Evolutionary conservation across 176 grass and related monocot species (phyloP).

Genomic region (Musa acuminata): DNA sequence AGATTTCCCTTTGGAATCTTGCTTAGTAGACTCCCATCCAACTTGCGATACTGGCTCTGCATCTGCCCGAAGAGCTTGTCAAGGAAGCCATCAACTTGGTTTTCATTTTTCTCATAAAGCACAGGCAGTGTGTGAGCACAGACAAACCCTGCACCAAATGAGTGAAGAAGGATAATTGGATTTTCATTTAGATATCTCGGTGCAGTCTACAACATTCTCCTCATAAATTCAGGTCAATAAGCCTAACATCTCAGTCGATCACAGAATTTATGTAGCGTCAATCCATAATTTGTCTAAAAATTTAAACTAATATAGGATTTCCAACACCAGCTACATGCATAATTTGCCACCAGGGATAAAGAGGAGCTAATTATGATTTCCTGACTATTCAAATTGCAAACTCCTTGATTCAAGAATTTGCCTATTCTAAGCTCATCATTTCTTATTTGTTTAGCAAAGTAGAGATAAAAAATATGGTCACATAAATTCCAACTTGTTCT

Average conservation of each 20-base stretch:
- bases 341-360: no score
- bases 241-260: no score
- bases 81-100: conserved; percentile 65
- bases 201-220: not conserved
- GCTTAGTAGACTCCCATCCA: conserved; percentile 43
- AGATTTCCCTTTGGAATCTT: conserved; percentile 49
- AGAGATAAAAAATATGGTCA: not conserved
- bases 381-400: not conserved
- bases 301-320: no score
- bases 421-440: not conserved
- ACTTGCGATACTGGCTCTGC: conserved; percentile 48
- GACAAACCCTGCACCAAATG: conserved; percentile 58
- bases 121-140: conserved; percentile 68
- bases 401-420: not conserved
- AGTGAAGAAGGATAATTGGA: not conserved
- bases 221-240: no score
- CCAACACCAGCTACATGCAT: no score
- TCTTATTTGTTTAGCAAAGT: no score
- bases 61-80: conserved; percentile 43
- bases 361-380: not conserved
- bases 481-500: not conserved
- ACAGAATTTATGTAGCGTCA: not conserved
- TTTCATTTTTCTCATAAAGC: conserved; percentile 82
- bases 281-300: not conserved
- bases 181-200: not conserved